Evolutionary conservation across 139 green algal genomes (phyloP), one percentile per base, ranked within the genome.

Genomic region (Picochlorum sp.): DNA sequence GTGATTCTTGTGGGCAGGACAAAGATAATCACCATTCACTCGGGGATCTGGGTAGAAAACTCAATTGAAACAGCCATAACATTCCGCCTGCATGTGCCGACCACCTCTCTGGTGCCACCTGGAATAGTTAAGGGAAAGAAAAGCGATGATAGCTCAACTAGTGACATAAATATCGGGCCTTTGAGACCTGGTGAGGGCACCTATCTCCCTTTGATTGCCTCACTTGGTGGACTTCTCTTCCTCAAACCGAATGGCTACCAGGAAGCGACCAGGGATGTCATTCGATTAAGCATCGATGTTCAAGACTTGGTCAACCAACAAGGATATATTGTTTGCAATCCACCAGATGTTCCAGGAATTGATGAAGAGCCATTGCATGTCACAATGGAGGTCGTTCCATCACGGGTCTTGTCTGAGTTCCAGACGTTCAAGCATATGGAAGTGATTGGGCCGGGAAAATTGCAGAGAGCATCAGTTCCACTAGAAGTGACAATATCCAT

Each of bases 11-110:
- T 85, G 4, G 80, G 74, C 1, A 74, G 84, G 34, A 87, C 82
- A 58, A 90, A 91, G 69, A 85, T 90, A 58, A 77, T 94, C 62
- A 86, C 74, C 7, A 65, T 95, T 30, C 87, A 90, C 73, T 84
- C 74, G 3, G 65, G 66, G 23, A 71, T 94, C 11, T 87, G 81
- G 77, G 47, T 90, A 26, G 69, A 85, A 45, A 95, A 95, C 76
- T 54, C 44, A 47, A 91, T 84, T 5, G 66, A 75, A 57, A 58
- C 74, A 16, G 41, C 46, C 8, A 56, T 74, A 18, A 41, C 67
- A 23, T 77, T 92, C 52, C 71, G 82, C 2, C 74, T 95, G 52
- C 83, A 91, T 58, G 41, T 88, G 10, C 80, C 82, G 57, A 76
- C 81, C 44, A 75, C 70, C 30, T 72, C 77, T 34, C 72, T 87